These are phyloP conservation scores for Iodosphaeria phyllophila DNA, from an alignment of 2,329 filamentous ascomycete species.

Conservation along the genomic window DNA sequence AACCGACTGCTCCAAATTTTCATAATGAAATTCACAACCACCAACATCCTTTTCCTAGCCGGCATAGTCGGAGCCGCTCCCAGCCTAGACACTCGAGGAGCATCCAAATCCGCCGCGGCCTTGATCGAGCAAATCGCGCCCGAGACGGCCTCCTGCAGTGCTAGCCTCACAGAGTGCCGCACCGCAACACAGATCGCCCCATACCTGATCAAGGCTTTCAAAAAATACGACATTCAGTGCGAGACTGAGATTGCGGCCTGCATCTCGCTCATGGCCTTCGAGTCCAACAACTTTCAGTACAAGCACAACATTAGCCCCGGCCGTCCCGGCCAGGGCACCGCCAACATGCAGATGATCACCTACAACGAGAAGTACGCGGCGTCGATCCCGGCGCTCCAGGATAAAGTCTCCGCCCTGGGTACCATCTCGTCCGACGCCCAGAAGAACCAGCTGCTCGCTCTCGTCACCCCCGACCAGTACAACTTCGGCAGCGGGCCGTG, in stretches of 20 bases:
- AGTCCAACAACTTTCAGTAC: constrained; percentile 51
- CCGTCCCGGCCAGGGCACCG: constrained; percentile 51
- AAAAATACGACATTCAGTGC: constrained; percentile 32
- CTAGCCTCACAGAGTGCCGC: constrained; percentile 38
- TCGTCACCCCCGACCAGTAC: constrained; percentile 27
- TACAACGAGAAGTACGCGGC: constrained; percentile 30
- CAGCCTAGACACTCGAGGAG: no score
- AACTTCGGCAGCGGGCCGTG: constrained; percentile 35
- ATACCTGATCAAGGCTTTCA: constrained; percentile 35
- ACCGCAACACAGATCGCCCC: constrained; percentile 43
- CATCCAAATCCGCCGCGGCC: background rate
- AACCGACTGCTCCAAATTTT: no score
- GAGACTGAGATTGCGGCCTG: constrained; percentile 47
- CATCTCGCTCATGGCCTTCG: constrained; percentile 51
- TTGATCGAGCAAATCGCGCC: constrained; percentile 37
- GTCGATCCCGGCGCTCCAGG: constrained; percentile 18
- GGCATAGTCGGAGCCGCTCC: constrained; percentile 3
- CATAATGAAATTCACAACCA: constrained; percentile 3
- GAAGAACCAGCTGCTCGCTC: constrained; percentile 21
- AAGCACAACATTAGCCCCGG: constrained; percentile 43
- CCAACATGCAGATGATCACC: constrained; percentile 29
- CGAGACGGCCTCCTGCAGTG: constrained; percentile 31
- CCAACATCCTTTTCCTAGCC: constrained; percentile 2
- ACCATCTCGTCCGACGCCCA: constrained; percentile 9
- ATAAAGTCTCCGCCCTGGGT: constrained; percentile 12